phyloP scores from a whole-genome alignment of 2,329 filamentous ascomycete genomes.

The Fusarium sulawesiense region DNA sequence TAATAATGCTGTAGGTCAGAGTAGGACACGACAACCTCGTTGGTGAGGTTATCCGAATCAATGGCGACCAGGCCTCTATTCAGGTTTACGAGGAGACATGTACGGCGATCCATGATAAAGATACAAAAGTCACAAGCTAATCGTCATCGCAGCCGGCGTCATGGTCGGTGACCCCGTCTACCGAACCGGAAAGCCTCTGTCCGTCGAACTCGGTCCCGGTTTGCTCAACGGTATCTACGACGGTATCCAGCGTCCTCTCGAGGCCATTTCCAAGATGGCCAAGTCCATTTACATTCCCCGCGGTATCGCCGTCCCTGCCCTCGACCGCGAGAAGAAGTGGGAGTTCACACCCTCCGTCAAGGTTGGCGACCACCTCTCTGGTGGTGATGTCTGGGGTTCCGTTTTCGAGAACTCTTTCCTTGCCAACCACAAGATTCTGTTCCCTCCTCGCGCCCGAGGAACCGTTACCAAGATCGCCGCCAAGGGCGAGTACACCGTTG shows the following conservation, averaged over 20 bases:
- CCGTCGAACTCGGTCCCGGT: slow-evolving; percentile 95
- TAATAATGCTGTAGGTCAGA: slow-evolving; percentile 70
- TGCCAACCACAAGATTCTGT: slow-evolving; percentile 89
- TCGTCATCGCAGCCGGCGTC: slow-evolving; percentile 77
- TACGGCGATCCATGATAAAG: slow-evolving; percentile 56
- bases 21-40: slow-evolving; percentile 93
- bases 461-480: slow-evolving; percentile 91
- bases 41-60: slow-evolving; percentile 98
- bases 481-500: slow-evolving; percentile 93
- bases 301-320: slow-evolving; percentile 86
- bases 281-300: slow-evolving; percentile 98
- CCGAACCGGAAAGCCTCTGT: slow-evolving; percentile 93
- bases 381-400: slow-evolving; percentile 93
- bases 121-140: slow-evolving; percentile 27
- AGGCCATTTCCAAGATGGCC: slow-evolving; percentile 80
- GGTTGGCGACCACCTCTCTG: slow-evolving; percentile 96
- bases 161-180: slow-evolving; percentile 93
- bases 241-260: slow-evolving; percentile 95
- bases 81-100: slow-evolving; percentile 99
- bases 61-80: slow-evolving; percentile 93
- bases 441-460: slow-evolving; percentile 89
- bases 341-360: slow-evolving; percentile 92
- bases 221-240: slow-evolving; percentile 99
- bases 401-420: slow-evolving; percentile 98
- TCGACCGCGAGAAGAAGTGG: slow-evolving; percentile 95